Evolutionary conservation across 768 basidiomycete genomes (phyloP).

Genomic region (Lactifluus echinatus): DNA sequence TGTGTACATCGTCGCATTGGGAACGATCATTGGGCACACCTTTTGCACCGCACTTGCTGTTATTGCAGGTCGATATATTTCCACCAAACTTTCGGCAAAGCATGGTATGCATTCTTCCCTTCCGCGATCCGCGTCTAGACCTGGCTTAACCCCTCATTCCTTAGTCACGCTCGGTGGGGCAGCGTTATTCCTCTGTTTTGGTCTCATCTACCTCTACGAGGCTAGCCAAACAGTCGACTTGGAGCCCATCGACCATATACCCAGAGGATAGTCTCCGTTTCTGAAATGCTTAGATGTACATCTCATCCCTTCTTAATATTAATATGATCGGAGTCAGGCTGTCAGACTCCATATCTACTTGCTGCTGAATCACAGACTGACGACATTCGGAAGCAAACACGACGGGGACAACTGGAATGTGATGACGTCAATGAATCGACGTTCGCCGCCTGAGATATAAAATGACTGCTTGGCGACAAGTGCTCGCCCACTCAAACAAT

Average conservation of each 20-base stretch:
- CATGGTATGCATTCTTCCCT: conserved; percentile 57
- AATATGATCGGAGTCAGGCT: background rate
- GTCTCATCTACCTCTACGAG: conserved; percentile 18
- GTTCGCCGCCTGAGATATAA: background rate
- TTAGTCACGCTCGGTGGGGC: conserved; percentile 20
- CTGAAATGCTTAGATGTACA: background rate
- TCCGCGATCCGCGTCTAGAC: background rate
- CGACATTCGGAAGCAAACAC: background rate
- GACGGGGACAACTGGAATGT: background rate
- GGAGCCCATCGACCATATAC: conserved; percentile 19
- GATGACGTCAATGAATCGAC: background rate
- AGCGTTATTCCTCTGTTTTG: conserved; percentile 18
- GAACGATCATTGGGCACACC: conserved; percentile 83
- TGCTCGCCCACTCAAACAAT: background rate
- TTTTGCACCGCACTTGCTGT: conserved; percentile 86
- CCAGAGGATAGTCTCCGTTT: background rate
- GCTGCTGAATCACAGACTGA: too few relatives aligned
- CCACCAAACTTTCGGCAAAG: conserved; percentile 92
- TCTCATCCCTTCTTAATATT: background rate
- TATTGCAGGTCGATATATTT: conserved; percentile 86
- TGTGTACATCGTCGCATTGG: conserved; percentile 82
- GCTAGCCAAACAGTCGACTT: conserved; percentile 12
- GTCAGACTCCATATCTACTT: background rate
- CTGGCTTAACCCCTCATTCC: background rate
- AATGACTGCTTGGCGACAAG: background rate